These are phyloP conservation scores for Marasmius fiardii DNA, from an alignment of 1,284 basidiomycete genomes.

Conservation along the genomic window DNA sequence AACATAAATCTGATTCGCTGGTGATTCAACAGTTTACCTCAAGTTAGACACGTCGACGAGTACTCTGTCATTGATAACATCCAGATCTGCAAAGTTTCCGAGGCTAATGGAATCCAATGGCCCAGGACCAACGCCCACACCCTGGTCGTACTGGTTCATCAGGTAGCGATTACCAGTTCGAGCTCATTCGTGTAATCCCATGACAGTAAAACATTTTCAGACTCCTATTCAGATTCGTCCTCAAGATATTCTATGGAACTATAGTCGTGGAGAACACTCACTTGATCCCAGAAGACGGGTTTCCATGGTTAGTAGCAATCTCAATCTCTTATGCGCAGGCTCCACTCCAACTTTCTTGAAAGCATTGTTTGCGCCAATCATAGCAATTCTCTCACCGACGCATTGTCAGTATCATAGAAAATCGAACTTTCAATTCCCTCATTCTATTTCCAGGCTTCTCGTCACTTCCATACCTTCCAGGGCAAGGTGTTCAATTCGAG, in stretches of 20 bases:
- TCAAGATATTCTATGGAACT: constrained; percentile 85
- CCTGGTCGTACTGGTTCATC: constrained; percentile 68
- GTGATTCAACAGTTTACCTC: too few relatives aligned
- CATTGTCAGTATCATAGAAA: constrained; percentile 49
- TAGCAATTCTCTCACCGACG: constrained; percentile 82
- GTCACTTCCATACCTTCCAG: constrained; percentile 66
- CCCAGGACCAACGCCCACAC: constrained; percentile 37
- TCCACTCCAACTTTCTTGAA: constrained; percentile 2
- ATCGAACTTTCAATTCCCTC: constrained; percentile 8
- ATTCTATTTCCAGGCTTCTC: constrained; percentile 48
- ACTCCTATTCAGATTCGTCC: constrained; percentile 70
- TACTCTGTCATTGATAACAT: neutral
- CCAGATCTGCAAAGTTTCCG: neutral
- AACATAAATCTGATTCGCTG: too few relatives aligned
- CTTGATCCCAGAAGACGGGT: constrained; percentile 65
- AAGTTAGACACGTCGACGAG: neutral
- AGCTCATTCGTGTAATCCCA: neutral
- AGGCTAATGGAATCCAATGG: neutral
- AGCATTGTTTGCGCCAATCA: constrained; percentile 74
- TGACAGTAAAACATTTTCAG: constrained; percentile 29
- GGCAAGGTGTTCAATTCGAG: constrained; percentile 32
- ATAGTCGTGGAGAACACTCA: constrained; percentile 82
- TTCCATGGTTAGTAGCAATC: constrained; percentile 56
- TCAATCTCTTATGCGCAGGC: neutral
- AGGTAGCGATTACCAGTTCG: constrained; percentile 37